phyloP scores from a whole-genome alignment of 441 rosid species.

The Viola pubescens region DNA sequence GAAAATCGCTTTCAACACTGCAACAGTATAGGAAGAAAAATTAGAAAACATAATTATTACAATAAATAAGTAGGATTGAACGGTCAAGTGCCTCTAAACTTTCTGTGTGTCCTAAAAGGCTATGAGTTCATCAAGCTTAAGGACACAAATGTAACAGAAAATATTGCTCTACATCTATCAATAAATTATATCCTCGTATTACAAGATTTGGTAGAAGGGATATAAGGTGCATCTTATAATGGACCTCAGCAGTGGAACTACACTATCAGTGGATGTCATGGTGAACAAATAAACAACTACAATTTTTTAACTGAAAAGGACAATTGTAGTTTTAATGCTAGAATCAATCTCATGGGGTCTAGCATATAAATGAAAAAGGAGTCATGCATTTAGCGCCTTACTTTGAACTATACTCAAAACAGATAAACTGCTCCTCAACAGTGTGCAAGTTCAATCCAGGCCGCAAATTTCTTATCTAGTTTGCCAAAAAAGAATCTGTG shows the following conservation, averaged over 20 bases:
- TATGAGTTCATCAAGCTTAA: not conserved
- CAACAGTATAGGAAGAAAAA: slow-evolving; percentile 22
- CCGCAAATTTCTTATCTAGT: slow-evolving; percentile 50
- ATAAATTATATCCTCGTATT: not conserved
- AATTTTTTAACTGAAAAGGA: not conserved
- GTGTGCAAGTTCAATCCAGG: slow-evolving; percentile 45
- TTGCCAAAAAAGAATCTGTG: not conserved
- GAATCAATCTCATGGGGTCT: not conserved
- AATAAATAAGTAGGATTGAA: not conserved
- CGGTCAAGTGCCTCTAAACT: not conserved
- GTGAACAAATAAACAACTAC: not conserved
- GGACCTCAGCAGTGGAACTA: not conserved
- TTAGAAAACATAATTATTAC: not conserved
- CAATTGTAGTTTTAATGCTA: not conserved
- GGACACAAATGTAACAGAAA: not conserved
- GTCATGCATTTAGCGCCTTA: slow-evolving; percentile 31
- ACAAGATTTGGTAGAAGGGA: not conserved
- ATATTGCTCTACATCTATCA: not conserved
- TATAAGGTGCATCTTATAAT: too few species aligned
- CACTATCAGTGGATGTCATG: not conserved
- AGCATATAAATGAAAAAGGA: slow-evolving; percentile 7
- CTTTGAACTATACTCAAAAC: slow-evolving; percentile 55
- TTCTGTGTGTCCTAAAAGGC: not conserved
- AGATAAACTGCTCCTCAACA: slow-evolving; percentile 61
- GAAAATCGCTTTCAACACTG: slow-evolving; percentile 79